Base-by-base conservation (phyloP, 805 yeast species). In the Kuraishia ogatae region DNA sequence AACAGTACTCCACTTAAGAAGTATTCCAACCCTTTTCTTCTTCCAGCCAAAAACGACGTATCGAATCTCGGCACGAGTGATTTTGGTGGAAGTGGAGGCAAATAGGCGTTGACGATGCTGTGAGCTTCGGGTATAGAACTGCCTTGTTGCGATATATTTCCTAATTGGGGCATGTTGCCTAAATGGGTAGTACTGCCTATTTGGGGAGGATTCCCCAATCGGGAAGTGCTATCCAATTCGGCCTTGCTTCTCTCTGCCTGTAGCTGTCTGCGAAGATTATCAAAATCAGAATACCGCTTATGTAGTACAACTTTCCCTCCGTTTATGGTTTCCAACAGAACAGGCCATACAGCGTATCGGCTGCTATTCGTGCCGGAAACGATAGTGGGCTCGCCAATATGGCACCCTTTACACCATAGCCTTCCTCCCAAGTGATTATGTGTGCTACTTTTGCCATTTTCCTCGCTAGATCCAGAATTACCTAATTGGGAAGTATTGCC, bases 201-300 rank as follows among this genome's bases (percentile, higher is more conserved):
- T n/a, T n/a, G n/a, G n/a, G n/a, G n/a, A n/a, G n/a, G n/a, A n/a
- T n/a, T n/a, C n/a, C n/a, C n/a, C n/a, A n/a, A 26, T 26, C 29
- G 5, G 29, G 29, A 26, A 26, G 29, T 26, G 10, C 10, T 26
- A 26, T 10, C 29, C 29, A 10, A 26, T 26, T 6, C 8, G 29
- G 29, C 7, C 43, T 35, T 11, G 7, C n/a, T 17, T 17, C 43
- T 35, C 35, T 66, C 69, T 2, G 48, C 51, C 15, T 61, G 62
- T 21, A 86, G 65, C 3, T 60, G 57, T 1, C 61, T 61, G 24
- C 85, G 72, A 39, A 89, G 72, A 35, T 56, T 58, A 47, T 69
- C 83, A 57, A 89, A 79, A 50, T 88, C 93, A 39, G 82, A 78
- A 66, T 85, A 89, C 46, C 96, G 66, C 64, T 79, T 81, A 63